Evolutionary conservation across 2,329 filamentous ascomycete genomes (phyloP), one percentile per base, ranked within the genome.

Genomic region (Ramularia endophylla): DNA sequence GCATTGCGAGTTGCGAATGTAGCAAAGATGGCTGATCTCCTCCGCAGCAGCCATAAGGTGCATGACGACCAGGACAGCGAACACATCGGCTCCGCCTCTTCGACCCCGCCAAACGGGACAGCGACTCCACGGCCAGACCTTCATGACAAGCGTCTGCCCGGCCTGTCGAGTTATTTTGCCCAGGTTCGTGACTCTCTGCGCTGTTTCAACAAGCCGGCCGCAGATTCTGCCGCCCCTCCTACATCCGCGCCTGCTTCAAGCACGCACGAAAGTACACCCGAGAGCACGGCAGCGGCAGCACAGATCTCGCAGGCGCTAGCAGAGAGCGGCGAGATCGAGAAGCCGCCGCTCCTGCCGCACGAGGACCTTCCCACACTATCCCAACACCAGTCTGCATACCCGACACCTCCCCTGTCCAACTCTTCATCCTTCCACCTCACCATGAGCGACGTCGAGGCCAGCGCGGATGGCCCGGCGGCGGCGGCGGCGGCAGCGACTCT

Each of bases 111-210:
- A 56, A 88, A 89, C 60, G 47, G 60, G 40, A 80, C 94, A 65
- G 85, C 87, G 54, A 98, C 92, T 50, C 92, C 92, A 55, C 85
- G 89, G 61, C 92, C 92, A 54, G 90, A 97, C 69, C 83, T 85
- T 17, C 54, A 55, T 51, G 92, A 98, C 72, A 95, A 95, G 72
- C 85, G 92, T 69, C 75, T 94, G 63, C 92, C 92, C 55, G 87
- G 88, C 65, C 94, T 97, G 8, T 79, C 81, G 67, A 94, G 84
- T 75, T 95, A 92, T 76, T 95, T 97, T 78, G 85, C 84, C 73
- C 92, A 98, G 90, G 92, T 98, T 94, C 83, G 92, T 95, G 78
- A 78, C 75, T 80, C 78, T 73, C 80, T 81, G 81, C 61, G 65
- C 53, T 57, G 60, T 51, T 57, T 60, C 51, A 59, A 61, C 56